These are phyloP conservation scores for Aspergillus sclerotiicarbonarius DNA, from an alignment of 495 filamentous ascomycete species.

Conservation along the genomic window DNA sequence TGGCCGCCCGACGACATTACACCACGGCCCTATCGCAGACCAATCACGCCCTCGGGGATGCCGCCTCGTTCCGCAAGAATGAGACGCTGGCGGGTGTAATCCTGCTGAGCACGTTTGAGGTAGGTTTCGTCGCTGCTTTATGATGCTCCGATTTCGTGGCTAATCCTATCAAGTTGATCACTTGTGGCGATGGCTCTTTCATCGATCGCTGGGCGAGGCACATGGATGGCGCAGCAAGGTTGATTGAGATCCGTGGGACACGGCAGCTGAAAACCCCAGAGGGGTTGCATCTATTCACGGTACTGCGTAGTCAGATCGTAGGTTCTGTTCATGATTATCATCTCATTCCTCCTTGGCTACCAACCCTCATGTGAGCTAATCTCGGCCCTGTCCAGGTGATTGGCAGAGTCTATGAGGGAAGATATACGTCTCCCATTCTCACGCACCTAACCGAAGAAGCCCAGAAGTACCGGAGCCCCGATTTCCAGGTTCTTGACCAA, in stretches of 20 bases:
- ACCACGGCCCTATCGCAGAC: slow-evolving; percentile 16
- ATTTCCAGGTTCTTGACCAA: slow-evolving; percentile 13
- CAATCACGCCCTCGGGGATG: slow-evolving; percentile 11
- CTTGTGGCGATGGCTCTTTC: slow-evolving; percentile 15
- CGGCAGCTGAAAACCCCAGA: slow-evolving; percentile 7
- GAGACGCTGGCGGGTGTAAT: slow-evolving; percentile 16
- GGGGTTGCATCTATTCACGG: not conserved
- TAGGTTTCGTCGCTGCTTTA: not conserved
- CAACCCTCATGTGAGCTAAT: not conserved
- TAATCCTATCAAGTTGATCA: slow-evolving; percentile 6
- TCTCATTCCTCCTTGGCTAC: not conserved
- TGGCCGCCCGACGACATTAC: slow-evolving; percentile 16
- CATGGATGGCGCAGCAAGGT: slow-evolving; percentile 16
- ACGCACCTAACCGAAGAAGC: slow-evolving; percentile 11
- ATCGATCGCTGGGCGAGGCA: slow-evolving; percentile 21
- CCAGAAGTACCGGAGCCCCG: slow-evolving; percentile 7
- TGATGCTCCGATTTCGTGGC: not conserved
- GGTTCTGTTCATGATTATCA: not conserved
- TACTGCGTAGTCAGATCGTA: not conserved
- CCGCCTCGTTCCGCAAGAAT: slow-evolving; percentile 10
- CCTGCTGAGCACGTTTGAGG: slow-evolving; percentile 17
- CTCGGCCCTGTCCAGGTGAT: not conserved
- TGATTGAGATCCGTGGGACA: slow-evolving; percentile 17
- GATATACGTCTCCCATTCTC: slow-evolving; percentile 9
- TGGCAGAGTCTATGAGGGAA: slow-evolving; percentile 13